phyloP scores from a whole-genome alignment of 75 land plant species.

The Cupressus sempervirens region DNA sequence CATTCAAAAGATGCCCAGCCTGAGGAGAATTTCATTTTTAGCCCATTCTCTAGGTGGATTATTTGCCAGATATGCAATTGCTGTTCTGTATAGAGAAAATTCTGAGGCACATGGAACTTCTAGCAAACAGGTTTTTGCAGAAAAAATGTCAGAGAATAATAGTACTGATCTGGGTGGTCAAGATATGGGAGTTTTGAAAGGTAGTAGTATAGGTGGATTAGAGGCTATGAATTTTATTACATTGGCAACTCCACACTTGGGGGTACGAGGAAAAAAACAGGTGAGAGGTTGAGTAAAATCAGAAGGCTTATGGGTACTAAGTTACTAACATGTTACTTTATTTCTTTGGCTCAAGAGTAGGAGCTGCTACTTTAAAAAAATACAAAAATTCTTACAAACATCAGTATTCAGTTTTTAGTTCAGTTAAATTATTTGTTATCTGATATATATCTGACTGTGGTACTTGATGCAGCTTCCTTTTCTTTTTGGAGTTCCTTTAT shows the following conservation, averaged over 20 bases:
- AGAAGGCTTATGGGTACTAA: background rate
- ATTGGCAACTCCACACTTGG: slow-evolving; percentile 94
- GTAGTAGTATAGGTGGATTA: slow-evolving; percentile 69
- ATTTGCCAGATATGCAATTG: slow-evolving; percentile 88
- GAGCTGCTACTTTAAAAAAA: background rate
- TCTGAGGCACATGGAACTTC: background rate
- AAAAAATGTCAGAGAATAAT: background rate
- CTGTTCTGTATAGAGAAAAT: slow-evolving; percentile 46
- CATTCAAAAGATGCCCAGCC: slow-evolving; percentile 47
- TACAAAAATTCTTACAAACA: background rate
- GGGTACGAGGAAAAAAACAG: slow-evolving; percentile 91
- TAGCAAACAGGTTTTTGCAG: slow-evolving; percentile 11
- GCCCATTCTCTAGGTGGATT: slow-evolving; percentile 97
- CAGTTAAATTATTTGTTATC: background rate
- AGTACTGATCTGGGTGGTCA: background rate
- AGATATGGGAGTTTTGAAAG: slow-evolving; percentile 10
- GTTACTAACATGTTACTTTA: background rate
- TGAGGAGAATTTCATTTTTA: slow-evolving; percentile 79
- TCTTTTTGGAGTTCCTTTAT: slow-evolving; percentile 75
- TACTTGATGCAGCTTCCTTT: slow-evolving; percentile 72
- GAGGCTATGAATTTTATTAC: slow-evolving; percentile 84
- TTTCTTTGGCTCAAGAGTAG: slow-evolving; percentile 6
- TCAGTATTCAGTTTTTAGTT: background rate
- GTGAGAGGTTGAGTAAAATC: slow-evolving; percentile 21
- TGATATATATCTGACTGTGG: slow-evolving; percentile 9